Conservation (phyloP, 2,329 filamentous ascomycete genomes). For the Pseudocercospora crystallina region DNA sequence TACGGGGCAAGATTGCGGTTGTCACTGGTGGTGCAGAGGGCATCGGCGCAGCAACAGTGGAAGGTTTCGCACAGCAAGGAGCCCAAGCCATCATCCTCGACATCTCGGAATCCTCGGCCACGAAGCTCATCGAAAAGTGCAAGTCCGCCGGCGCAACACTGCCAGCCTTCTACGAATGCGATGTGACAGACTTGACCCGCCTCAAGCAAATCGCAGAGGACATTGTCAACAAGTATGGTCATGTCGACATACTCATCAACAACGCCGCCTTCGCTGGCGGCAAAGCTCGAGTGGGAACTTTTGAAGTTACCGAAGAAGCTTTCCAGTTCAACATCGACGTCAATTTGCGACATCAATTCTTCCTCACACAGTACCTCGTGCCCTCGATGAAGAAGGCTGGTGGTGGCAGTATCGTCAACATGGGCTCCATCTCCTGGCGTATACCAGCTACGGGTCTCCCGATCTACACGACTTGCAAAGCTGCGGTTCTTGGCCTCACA, state of each 20-base stretch:
- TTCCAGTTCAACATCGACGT: conserved; percentile 60
- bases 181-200: conserved; percentile 53
- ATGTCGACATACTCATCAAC: conserved; percentile 61
- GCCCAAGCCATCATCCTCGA: conserved; percentile 62
- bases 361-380: conserved; percentile 59
- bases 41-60: conserved; percentile 61
- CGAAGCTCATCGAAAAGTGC: conserved; percentile 45
- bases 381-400: conserved; percentile 58
- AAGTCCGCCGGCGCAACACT: conserved; percentile 12
- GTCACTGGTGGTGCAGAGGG: conserved; percentile 66
- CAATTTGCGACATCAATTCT: conserved; percentile 65
- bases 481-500: conserved; percentile 31
- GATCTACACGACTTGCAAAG: conserved; percentile 31
- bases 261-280: conserved; percentile 59
- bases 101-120: conserved; percentile 54
- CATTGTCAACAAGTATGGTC: conserved; percentile 46
- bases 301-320: conserved; percentile 64
- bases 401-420: conserved; percentile 56
- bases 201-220: conserved; percentile 51
- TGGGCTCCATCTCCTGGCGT: conserved; percentile 31
- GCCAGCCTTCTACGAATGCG: conserved; percentile 40
- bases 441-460: conserved; percentile 29
- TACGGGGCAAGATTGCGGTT: conserved; percentile 59
- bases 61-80: conserved; percentile 59
- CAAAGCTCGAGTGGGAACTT: conserved; percentile 60